Conservation (phyloP, 73 alveolate species). For the Effrenium voratum region DNA sequence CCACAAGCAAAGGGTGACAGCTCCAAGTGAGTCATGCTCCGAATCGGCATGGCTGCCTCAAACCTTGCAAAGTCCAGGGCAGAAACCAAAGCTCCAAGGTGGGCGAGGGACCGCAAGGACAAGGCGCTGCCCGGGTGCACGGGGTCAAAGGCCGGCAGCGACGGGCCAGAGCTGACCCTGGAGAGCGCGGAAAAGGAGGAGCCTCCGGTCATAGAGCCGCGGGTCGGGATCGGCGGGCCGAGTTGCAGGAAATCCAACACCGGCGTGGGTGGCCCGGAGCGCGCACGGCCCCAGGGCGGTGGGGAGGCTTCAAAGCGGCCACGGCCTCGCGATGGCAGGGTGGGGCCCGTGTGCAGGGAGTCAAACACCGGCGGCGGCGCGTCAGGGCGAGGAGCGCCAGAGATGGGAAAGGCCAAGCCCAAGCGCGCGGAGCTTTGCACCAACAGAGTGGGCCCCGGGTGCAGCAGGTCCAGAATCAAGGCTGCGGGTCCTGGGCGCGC, state of each 20-base stretch:
- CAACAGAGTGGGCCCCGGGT: background rate
- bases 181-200: background rate
- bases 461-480: background rate
- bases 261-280: background rate
- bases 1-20: conserved; percentile 1
- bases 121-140: conserved; percentile 8
- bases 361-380: background rate
- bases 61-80: background rate
- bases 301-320: background rate
- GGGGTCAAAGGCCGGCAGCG: conserved; percentile 6
- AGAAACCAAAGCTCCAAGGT: background rate
- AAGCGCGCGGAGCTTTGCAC: background rate
- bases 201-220: background rate
- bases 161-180: background rate
- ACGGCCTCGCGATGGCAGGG: background rate
- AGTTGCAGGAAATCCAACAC: background rate
- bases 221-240: background rate
- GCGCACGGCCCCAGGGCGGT: background rate
- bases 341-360: background rate
- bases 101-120: background rate
- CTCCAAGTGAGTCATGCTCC: background rate
- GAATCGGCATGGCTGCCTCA: background rate
- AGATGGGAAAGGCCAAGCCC: background rate
- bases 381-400: background rate
- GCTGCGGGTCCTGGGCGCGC: background rate